Evolutionary conservation across 805 yeast species (phyloP).

Genomic region (Cyberlindnera amylophila): DNA sequence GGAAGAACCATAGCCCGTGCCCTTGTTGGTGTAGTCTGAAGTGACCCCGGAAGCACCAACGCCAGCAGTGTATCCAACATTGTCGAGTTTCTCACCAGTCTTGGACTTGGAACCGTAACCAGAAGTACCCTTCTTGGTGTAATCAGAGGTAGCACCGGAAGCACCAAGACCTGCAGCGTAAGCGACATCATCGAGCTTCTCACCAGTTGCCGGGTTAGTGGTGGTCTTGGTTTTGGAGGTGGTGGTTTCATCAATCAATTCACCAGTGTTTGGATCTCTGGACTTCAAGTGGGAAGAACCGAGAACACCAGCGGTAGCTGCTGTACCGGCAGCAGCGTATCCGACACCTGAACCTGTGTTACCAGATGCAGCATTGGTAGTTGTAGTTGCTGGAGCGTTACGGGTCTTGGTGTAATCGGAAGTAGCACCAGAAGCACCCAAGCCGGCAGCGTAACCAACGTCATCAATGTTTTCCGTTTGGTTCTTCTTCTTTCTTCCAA

Average conservation of each 20-base stretch:
- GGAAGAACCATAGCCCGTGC: not conserved
- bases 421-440: slow-evolving; percentile 17
- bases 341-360: slow-evolving; percentile 6
- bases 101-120: not conserved
- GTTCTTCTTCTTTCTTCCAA: slow-evolving; percentile 11
- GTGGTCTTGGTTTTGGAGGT: not conserved
- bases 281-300: slow-evolving; percentile 2
- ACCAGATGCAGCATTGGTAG: slow-evolving; percentile 3
- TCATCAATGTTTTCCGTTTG: slow-evolving; percentile 13
- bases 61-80: slow-evolving; percentile 14
- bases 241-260: not conserved
- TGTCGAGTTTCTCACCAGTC: slow-evolving; percentile 7
- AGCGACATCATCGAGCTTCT: slow-evolving; percentile 5
- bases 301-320: slow-evolving; percentile 4
- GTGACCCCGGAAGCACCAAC: slow-evolving; percentile 7
- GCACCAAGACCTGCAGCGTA: slow-evolving; percentile 16
- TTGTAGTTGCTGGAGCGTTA: not conserved
- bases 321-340: slow-evolving; percentile 1
- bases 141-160: slow-evolving; percentile 14
- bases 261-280: slow-evolving; percentile 5
- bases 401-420: slow-evolving; percentile 8
- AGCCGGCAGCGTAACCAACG: slow-evolving; percentile 13
- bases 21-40: slow-evolving; percentile 1
- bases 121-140: not conserved
- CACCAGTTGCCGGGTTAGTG: slow-evolving; percentile 1